Base-by-base conservation (phyloP, 345 rosid species). In the Populus pruinosa region DNA sequence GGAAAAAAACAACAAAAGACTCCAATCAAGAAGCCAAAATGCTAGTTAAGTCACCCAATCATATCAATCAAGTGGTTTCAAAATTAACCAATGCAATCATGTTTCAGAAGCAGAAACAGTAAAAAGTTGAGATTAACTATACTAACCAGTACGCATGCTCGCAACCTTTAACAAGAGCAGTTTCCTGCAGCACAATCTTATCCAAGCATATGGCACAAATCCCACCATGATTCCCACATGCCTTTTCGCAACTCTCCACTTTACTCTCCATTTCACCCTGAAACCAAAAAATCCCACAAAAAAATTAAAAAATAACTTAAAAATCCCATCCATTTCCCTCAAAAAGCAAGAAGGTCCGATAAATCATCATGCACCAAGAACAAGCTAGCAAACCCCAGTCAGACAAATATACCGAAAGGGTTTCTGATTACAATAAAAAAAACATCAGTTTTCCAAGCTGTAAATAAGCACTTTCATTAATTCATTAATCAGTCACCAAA, bases 91-190 rank as follows among this genome's bases (percentile, higher is more conserved):
- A 20, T n/a, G 56, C 18, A 23, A 6, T n/a, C n/a, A 11, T 9
- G 27, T 14, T 39, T 23, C 14, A 64, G 36, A 50, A 27, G 6
- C 2, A 20, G 17, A 67, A 41, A 33, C 3, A 47, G 10, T 27
- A 29, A 1, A 63, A 0, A 72, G 27, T 67, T 41, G 53, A 21
- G 64, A 61, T 21, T 20, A n/a, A 27, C 10, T 5, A 23, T 31
- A 69, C 82, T 68, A 67, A 92, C 99, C 99, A 96, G 90, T 96
- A 96, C 31, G 97, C 89, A 74, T 96, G 98, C 78, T 96, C 98
- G 87, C 99, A 96, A 80, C 94, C 97, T 85, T 91, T 94, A 41
- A 96, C 83, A 77, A 93, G 92, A 67, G 99, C 97, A 64, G 92
- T 94, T 80, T 96, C 99, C 85, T 87, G 88, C 64, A 96, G 93